These are phyloP conservation scores for Cryptococcus jaspeensis DNA, from an alignment of 1,284 basidiomycete species.

Conservation along the genomic window DNA sequence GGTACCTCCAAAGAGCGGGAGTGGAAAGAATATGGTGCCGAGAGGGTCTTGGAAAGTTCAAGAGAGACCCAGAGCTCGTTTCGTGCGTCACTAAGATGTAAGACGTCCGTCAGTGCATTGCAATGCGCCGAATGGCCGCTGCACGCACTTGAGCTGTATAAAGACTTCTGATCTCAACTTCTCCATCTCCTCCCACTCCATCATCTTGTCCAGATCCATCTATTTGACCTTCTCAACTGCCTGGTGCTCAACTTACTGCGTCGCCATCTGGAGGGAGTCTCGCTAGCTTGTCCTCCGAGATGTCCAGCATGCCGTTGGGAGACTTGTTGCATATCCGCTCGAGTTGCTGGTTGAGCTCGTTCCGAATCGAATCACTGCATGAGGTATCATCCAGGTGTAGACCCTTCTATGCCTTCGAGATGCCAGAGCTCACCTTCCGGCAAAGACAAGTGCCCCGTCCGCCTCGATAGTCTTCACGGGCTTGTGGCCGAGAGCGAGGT, in stretches of 20 bases:
- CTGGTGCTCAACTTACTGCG: slow-evolving; percentile 13
- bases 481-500: slow-evolving; percentile 24
- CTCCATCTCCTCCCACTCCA: slow-evolving; percentile 42
- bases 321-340: slow-evolving; percentile 45
- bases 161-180: slow-evolving; percentile 34
- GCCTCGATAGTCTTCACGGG: slow-evolving; percentile 27
- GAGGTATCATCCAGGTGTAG: not conserved
- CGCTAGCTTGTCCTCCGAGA: slow-evolving; percentile 31
- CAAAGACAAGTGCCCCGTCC: slow-evolving; percentile 31
- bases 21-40: slow-evolving; percentile 20
- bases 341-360: slow-evolving; percentile 31
- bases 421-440: slow-evolving; percentile 22
- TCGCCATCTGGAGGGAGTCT: slow-evolving; percentile 17
- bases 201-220: slow-evolving; percentile 22
- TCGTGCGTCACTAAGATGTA: slow-evolving; percentile 41
- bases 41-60: slow-evolving; percentile 43
- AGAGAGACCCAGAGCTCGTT: slow-evolving; percentile 47
- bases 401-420: not conserved
- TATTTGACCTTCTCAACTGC: slow-evolving; percentile 11
- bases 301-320: slow-evolving; percentile 40
- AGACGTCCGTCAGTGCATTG: not conserved
- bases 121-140: not conserved
- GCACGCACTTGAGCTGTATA: slow-evolving; percentile 39
- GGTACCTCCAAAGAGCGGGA: slow-evolving; percentile 29
- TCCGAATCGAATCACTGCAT: slow-evolving; percentile 20